Evolutionary conservation across 805 yeast genomes (phyloP).

Genomic region (Yarrowia sp.): DNA sequence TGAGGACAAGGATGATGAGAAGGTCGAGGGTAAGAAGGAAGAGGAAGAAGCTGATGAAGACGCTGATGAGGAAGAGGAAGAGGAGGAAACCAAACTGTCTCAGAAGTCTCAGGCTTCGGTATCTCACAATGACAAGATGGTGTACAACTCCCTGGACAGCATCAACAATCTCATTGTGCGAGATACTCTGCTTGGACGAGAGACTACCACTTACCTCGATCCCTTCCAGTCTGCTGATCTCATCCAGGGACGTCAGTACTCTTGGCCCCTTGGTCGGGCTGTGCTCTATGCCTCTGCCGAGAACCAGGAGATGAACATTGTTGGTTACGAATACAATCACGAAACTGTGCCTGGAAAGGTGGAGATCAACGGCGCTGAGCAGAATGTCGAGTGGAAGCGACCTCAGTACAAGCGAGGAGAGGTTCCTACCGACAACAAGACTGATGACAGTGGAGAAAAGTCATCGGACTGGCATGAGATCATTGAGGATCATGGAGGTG

Average conservation of each 20-base stretch:
- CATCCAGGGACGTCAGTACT: slow-evolving; percentile 82
- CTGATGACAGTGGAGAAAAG: neutral
- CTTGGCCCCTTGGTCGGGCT: slow-evolving; percentile 95
- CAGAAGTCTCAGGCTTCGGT: slow-evolving; percentile 11
- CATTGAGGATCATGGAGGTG: slow-evolving; percentile 27
- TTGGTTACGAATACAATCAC: slow-evolving; percentile 22
- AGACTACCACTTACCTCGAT: slow-evolving; percentile 26
- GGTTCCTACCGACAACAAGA: neutral
- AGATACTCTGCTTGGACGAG: neutral
- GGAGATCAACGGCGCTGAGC: slow-evolving; percentile 33
- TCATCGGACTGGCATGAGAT: slow-evolving; percentile 31
- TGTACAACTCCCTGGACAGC: slow-evolving; percentile 6
- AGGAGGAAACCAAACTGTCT: neutral
- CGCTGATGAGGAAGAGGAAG: neutral
- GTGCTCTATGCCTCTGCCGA: slow-evolving; percentile 83
- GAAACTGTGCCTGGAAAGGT: slow-evolving; percentile 15
- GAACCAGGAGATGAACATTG: slow-evolving; percentile 33
- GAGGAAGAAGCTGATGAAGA: neutral
- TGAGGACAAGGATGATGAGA: neutral
- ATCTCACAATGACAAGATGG: slow-evolving; percentile 5
- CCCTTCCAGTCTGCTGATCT: slow-evolving; percentile 85
- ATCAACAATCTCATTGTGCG: neutral
- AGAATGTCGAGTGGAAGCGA: slow-evolving; percentile 28
- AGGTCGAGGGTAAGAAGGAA: neutral
- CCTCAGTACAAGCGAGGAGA: slow-evolving; percentile 30